Percentiles rank a stretch among this genome's conserved stretches.
Evolutionary conservation across 192 early-diverging fungal genomes (phyloP).

Genomic region (Podila epicladia): DNA sequence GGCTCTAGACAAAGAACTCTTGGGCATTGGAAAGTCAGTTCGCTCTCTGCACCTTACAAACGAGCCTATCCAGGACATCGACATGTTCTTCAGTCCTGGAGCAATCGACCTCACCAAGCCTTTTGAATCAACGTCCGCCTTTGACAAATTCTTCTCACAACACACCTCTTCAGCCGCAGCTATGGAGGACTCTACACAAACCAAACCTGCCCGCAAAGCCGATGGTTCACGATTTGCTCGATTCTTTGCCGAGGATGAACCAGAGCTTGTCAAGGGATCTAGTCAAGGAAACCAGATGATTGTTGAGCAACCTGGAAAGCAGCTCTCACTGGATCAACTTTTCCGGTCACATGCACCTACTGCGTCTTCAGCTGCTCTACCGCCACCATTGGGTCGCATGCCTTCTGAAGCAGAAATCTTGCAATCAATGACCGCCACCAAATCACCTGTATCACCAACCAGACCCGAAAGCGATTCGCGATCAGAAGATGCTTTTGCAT

Average conservation of each 20-base stretch:
- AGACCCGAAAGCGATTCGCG: constrained; percentile 12
- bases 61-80: constrained; percentile 51
- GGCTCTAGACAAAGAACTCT: constrained; percentile 4
- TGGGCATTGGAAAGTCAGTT: constrained; percentile 21
- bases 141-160: constrained; percentile 59
- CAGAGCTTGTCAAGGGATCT: constrained; percentile 37
- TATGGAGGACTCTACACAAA: neutral
- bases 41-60: constrained; percentile 23
- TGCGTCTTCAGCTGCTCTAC: constrained; percentile 8
- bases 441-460: constrained; percentile 9
- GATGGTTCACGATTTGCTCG: constrained; percentile 67
- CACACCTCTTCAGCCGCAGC: constrained; percentile 47
- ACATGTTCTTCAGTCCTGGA: constrained; percentile 57
- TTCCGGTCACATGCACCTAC: constrained; percentile 57
- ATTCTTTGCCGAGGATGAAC: constrained; percentile 62
- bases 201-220: constrained; percentile 35
- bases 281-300: neutral
- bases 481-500: constrained; percentile 59
- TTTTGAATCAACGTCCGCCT: constrained; percentile 49
- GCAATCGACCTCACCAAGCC: constrained; percentile 42
- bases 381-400: constrained; percentile 48
- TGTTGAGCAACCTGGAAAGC: constrained; percentile 38
- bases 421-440: constrained; percentile 53
- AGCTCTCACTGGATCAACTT: constrained; percentile 57
- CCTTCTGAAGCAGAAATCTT: constrained; percentile 66